Base-by-base conservation (phyloP, 768 basidiomycete species). In the Podaxis sp. region DNA sequence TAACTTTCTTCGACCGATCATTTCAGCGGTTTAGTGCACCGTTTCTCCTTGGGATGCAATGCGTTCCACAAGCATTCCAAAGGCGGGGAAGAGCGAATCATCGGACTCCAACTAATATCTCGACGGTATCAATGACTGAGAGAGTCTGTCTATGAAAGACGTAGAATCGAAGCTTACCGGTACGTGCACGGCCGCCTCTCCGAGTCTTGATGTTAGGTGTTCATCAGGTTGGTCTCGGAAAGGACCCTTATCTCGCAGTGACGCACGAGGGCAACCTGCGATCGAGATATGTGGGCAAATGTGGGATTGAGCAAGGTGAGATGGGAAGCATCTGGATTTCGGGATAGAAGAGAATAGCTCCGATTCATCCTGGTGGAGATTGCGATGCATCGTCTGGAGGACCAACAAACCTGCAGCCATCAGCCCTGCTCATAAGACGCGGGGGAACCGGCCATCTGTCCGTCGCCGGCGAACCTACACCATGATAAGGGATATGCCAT, bases 351-450 rank as follows among this genome's bases (percentile, higher is more conserved):
- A 40, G 22, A 49, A 19, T 1, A 24, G 53, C 36, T n/a, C 33
- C 57, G 36, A 36, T 11, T 29, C 36, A 40, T 47, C 57, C 57
- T 59, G 56, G 41, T 46, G 41, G 43, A 49, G 56, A 57, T 57
- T 58, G 33, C 22, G 49, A 59, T 59, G 37, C 13, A 19, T 36
- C 38, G 7, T 59, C 37, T 24, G 50, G 57, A 50, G 24, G 17
- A 25, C 1, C 22, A 40, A 36, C 27, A 36, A 55, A 24, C 58
- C 33, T 59, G 55, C 36, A 29, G 58, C 57, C 58, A 38, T 38
- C 19, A 38, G 29, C 47, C 15, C 58, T 33, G 27, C n/a, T 43
- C 47, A 49, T 22, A 15, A 22, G 12, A 50, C 36, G 22, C 7
- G 37, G 15, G 19, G 49, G 15, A n/a, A 22, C 49, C 49, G 57